Evolutionary conservation across 306 rosid genomes (phyloP).

Genomic region (Leucaena leucocephala): DNA sequence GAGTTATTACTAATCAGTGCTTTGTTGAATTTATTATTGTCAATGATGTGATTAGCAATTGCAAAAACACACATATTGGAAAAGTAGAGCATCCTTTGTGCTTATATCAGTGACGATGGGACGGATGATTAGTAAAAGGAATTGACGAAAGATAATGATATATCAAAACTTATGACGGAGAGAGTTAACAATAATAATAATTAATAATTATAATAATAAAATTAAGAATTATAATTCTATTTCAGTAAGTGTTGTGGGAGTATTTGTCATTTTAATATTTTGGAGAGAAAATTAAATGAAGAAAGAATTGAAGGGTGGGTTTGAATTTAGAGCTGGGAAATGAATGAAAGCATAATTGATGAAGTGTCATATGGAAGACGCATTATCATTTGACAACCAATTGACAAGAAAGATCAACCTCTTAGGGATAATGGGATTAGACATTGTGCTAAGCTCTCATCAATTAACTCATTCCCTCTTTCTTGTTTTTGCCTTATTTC

Average conservation of each 20-base stretch:
- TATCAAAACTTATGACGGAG: background rate
- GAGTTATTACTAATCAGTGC: background rate
- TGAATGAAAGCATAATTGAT: constrained; percentile 37
- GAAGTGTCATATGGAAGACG: constrained; percentile 39
- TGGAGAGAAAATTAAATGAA: background rate
- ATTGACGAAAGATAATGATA: constrained; percentile 29
- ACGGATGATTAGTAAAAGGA: constrained; percentile 28
- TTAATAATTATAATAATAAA: background rate
- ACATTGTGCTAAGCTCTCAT: constrained; percentile 44
- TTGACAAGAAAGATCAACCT: constrained; percentile 51
- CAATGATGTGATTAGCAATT: background rate
- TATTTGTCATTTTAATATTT: background rate
- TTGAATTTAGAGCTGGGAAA: constrained; percentile 15
- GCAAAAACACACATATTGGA: background rate
- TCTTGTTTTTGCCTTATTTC: constrained; percentile 18
- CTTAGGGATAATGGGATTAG: constrained; percentile 52
- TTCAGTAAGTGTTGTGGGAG: background rate
- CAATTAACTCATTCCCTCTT: constrained; percentile 20
- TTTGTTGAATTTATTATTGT: background rate
- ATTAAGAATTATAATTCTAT: background rate
- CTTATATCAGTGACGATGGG: constrained; percentile 21
- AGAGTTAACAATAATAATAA: background rate
- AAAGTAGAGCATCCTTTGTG: background rate
- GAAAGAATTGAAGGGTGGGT: background rate
- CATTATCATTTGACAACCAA: constrained; percentile 47